A percentile compares a stretch with the other conserved stretches of the same genome.
Conservation (phyloP, 2,329 filamentous ascomycete genomes). For the Paecilomyces sp. region DNA sequence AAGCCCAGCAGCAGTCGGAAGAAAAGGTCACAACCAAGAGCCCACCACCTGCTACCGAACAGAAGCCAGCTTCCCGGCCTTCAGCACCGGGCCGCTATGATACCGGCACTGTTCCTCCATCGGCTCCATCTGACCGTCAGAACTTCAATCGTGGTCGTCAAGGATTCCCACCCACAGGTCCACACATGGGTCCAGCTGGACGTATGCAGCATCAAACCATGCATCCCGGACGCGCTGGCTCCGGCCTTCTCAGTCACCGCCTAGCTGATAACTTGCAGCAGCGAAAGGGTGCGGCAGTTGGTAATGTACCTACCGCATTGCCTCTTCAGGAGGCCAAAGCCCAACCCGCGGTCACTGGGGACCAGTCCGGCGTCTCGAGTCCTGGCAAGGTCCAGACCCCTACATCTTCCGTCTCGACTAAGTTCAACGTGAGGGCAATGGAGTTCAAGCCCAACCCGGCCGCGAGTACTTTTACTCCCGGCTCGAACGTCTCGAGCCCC, state of each 20-base stretch:
- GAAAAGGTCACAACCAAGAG: slow-evolving; percentile 43
- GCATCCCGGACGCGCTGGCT: slow-evolving; percentile 33
- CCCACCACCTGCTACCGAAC: slow-evolving; percentile 37
- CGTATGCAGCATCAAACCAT: slow-evolving; percentile 37
- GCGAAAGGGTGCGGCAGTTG: slow-evolving; percentile 37
- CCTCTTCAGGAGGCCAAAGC: slow-evolving; percentile 60
- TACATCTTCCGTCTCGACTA: slow-evolving; percentile 44
- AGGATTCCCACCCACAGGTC: slow-evolving; percentile 40
- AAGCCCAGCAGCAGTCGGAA: slow-evolving; percentile 69
- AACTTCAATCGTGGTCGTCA: slow-evolving; percentile 41
- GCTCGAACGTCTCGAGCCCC: slow-evolving; percentile 55
- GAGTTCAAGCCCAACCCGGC: slow-evolving; percentile 84
- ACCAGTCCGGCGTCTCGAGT: slow-evolving; percentile 40
- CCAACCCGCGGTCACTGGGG: slow-evolving; percentile 66
- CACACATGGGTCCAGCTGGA: slow-evolving; percentile 34
- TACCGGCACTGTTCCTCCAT: slow-evolving; percentile 25
- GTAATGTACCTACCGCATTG: slow-evolving; percentile 45
- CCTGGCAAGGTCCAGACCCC: slow-evolving; percentile 45
- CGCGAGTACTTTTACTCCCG: slow-evolving; percentile 73
- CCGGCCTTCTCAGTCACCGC: slow-evolving; percentile 44
- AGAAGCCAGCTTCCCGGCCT: slow-evolving; percentile 45
- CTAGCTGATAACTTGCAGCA: slow-evolving; percentile 47
- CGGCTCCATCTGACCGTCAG: slow-evolving; percentile 40
- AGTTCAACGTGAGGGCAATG: slow-evolving; percentile 55
- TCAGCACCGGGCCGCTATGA: slow-evolving; percentile 43